Evolutionary conservation across 345 rosid species (phyloP), one percentile per base, ranked within the genome.

Genomic region (Mercurialis annua): DNA sequence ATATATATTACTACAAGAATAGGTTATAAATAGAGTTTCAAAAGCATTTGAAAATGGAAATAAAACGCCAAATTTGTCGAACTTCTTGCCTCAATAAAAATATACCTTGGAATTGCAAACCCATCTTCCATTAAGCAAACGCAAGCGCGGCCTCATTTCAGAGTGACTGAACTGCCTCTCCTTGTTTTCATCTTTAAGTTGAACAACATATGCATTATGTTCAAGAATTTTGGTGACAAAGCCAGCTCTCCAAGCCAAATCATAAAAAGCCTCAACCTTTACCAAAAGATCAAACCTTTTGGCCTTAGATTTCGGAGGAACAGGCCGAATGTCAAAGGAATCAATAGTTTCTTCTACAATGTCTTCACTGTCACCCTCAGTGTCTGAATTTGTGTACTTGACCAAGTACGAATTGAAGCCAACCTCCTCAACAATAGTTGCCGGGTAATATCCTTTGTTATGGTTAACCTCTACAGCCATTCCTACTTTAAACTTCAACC

Each of bases 341-440:
- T 67, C 70, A 18, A 67, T 42, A 1, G 30, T 23, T 54, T 24
- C 42, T 54, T 43, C 42, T 42, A 10, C 9, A 1, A 6, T 24
- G 5, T 33, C n/a, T n/a, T n/a, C 44, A 29, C 23, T 26, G n/a
- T 30, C 57, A 49, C 0, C 16, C 15, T 27, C 27, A 26, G n/a
- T 53, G 3, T 2, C 40, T 29, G 50, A 38, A 30, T 23, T 26
- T 17, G 3, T 18, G 43, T 8, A 43, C 53, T 67, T 15, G 53
- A 67, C 70, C 38, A 24, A 14, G 53, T 54, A 66, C 24, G 70
- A 66, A 54, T 54, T 38, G 51, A 66, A 66, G 24, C 70, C 70
- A 17, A 40, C 61, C 38, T 66, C 70, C 18, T 66, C 62, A 10
- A 66, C 12, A 52, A 66, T 38, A 66, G 12, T n/a, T 10, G 62